These are phyloP conservation scores for Penicillium sp. DNA, from an alignment of 2,329 filamentous ascomycete genomes.

Conservation along the genomic window DNA sequence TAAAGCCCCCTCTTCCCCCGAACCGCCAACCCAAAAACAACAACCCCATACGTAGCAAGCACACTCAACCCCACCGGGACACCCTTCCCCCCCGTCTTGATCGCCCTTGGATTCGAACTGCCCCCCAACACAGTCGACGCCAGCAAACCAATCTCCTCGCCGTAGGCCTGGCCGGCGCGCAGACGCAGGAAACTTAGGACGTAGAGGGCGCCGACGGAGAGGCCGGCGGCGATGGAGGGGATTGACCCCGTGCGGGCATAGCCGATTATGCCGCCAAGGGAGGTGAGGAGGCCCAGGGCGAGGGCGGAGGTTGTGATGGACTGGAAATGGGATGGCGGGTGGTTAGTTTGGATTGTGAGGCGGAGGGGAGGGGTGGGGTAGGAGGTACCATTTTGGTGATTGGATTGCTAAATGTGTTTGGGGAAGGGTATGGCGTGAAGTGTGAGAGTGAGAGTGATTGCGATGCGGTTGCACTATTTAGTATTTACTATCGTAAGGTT, in stretches of 20 bases:
- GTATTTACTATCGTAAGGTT: not conserved
- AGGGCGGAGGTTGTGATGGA: conserved; percentile 63
- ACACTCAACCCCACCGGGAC: conserved; percentile 78
- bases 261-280: conserved; percentile 82
- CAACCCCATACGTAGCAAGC: conserved; percentile 75
- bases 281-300: conserved; percentile 77
- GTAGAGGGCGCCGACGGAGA: conserved; percentile 78
- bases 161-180: conserved; percentile 73
- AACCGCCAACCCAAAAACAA: conserved; percentile 75
- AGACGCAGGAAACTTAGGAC: conserved; percentile 80
- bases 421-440: too few species aligned
- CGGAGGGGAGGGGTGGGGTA: not conserved
- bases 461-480: not conserved
- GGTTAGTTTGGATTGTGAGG: conserved; percentile 1
- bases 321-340: conserved; percentile 1
- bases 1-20: conserved; percentile 33
- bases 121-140: conserved; percentile 84
- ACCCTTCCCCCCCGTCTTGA: conserved; percentile 75
- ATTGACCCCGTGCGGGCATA: conserved; percentile 82
- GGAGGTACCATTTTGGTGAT: conserved; percentile 20
- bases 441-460: not conserved
- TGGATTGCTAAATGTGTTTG: not conserved
- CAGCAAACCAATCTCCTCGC: conserved; percentile 83
- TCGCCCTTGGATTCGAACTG: conserved; percentile 80
- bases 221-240: conserved; percentile 81